Evolutionary conservation across 257 asterid species (phyloP).

Genomic region (Buddleja alternifolia): DNA sequence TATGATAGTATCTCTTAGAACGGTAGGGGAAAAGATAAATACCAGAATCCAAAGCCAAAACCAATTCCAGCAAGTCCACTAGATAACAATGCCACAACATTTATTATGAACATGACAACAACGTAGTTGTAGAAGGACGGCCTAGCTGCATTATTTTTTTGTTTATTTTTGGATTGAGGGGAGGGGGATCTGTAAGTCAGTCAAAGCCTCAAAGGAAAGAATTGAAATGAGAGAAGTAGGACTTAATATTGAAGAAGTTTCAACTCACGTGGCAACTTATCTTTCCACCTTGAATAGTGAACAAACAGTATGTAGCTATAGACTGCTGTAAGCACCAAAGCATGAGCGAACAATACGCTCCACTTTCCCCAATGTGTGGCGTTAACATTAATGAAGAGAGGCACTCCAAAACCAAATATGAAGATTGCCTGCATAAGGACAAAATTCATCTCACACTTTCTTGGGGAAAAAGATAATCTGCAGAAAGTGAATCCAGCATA

Average conservation of each 20-base stretch:
- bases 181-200: slow-evolving; percentile 13
- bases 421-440: slow-evolving; percentile 58
- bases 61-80: slow-evolving; percentile 75
- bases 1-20: background rate
- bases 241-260: background rate
- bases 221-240: background rate
- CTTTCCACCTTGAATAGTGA: slow-evolving; percentile 96
- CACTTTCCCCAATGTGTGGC: slow-evolving; percentile 72
- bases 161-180: slow-evolving; percentile 9
- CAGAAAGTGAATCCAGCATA: slow-evolving; percentile 6
- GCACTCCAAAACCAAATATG: slow-evolving; percentile 78
- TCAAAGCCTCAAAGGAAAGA: slow-evolving; percentile 3
- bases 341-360: slow-evolving; percentile 60
- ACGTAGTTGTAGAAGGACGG: slow-evolving; percentile 92
- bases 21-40: background rate
- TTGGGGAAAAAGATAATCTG: background rate
- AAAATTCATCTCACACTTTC: slow-evolving; percentile 14
- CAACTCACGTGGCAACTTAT: slow-evolving; percentile 85
- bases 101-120: slow-evolving; percentile 64
- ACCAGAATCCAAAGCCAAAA: slow-evolving; percentile 77
- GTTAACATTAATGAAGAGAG: slow-evolving; percentile 57
- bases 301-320: slow-evolving; percentile 83
- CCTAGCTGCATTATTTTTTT: slow-evolving; percentile 58
- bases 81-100: slow-evolving; percentile 55
- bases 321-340: slow-evolving; percentile 59